Base-by-base conservation (phyloP, 169 alveolate genomes). In the Cryptosporidium sp. region DNA sequence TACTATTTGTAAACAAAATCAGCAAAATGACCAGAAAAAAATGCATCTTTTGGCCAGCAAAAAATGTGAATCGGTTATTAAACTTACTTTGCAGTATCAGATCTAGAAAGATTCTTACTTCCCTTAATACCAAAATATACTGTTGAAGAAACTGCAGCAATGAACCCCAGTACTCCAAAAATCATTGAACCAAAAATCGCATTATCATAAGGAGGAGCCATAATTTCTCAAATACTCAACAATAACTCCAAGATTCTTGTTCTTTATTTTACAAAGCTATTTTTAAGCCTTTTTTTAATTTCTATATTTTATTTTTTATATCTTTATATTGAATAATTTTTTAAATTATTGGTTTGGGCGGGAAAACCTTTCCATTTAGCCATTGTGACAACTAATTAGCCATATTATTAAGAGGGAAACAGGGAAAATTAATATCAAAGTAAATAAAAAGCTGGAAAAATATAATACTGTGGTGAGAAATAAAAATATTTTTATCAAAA, bases 11-110 rank as follows among this genome's bases (percentile, higher is more conserved):
- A 33, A 33, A 31, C 69, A 65, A 65, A 65, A 33, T 0, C 45
- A 48, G 59, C 50, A 69, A 35, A 43, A 16, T 37, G 37, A 37
- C 12, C 33, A 69, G 16, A 69, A 43, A n/a, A 37, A 39, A 69
- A 48, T 16, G 55, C 58, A 21, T 41, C 55, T 23, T 50, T 23
- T 37, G 9, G 2, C 5, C 6, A 14, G 9, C 35, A 26, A n/a
- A 26, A 18, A 16, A 26, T 39, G n/a, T 21, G 9, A 1, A 37
- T 65, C 29, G 3, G 10, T 26, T 3, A 8, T 18, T 58, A 62
- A 80, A 80, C 89, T 80, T 80, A 80, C 89, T 80, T 80, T n/a
- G 75, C 89, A 80, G 89, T 80, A 10, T 80, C 89, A 3, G 80
- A 59, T 41, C 74, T 59, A 26, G 89, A 80, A 26, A 80, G 89